These are phyloP conservation scores for Paraconiothyrium brasiliense DNA, from an alignment of 2,329 filamentous ascomycete genomes.

Conservation along the genomic window DNA sequence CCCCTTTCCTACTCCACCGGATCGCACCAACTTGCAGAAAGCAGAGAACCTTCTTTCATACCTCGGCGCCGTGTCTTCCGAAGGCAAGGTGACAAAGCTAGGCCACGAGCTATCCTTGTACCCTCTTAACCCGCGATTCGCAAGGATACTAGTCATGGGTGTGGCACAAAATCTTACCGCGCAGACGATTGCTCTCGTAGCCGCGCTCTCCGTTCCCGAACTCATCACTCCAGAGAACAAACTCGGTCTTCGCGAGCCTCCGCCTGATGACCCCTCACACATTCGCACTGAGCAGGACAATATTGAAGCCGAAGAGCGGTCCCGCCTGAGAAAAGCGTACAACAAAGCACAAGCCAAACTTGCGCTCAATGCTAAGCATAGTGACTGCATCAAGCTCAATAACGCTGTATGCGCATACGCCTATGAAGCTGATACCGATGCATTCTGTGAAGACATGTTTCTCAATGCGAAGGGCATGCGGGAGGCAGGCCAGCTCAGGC, in stretches of 20 bases:
- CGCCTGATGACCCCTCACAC: conserved; percentile 52
- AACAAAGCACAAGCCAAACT: conserved; percentile 81
- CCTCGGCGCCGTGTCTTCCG: conserved; percentile 77
- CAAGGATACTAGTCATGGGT: conserved; percentile 90
- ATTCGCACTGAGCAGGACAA: conserved; percentile 72
- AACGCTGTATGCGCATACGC: conserved; percentile 86
- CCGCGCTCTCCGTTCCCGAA: conserved; percentile 86
- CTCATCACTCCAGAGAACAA: conserved; percentile 86
- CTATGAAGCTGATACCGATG: conserved; percentile 60
- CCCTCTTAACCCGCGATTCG: conserved; percentile 88
- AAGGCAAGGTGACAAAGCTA: conserved; percentile 79
- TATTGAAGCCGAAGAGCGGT: conserved; percentile 74
- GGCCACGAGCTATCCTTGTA: conserved; percentile 88
- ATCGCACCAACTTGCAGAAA: conserved; percentile 76
- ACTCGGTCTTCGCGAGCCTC: conserved; percentile 67
- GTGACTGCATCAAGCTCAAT: conserved; percentile 89
- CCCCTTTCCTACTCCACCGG: conserved; percentile 92
- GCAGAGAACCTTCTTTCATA: conserved; percentile 89
- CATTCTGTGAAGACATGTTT: conserved; percentile 85
- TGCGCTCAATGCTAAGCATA: conserved; percentile 76
- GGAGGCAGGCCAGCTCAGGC: conserved; percentile 83
- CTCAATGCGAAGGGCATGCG: conserved; percentile 86
- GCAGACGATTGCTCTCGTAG: conserved; percentile 88
- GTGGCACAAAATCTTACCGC: conserved; percentile 82
- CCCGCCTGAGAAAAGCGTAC: conserved; percentile 70